phyloP scores from a whole-genome alignment of 768 basidiomycete genomes.

The Lentinula guzmanii region DNA sequence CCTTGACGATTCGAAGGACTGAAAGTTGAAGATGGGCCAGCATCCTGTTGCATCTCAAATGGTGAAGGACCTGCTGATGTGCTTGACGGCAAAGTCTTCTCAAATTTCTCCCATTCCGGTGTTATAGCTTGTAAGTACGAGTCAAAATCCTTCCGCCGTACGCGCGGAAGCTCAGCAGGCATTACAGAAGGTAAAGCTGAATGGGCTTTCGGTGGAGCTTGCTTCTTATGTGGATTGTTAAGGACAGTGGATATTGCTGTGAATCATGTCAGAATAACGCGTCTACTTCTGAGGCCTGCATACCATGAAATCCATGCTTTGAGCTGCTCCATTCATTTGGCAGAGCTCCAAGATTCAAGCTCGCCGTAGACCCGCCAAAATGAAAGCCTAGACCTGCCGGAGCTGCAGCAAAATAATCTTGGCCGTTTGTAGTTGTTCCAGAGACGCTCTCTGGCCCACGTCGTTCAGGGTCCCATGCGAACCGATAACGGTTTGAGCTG shows the following conservation, averaged over 20 bases:
- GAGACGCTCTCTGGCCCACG: constrained; percentile 70
- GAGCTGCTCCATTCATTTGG: constrained; percentile 75
- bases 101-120: constrained; percentile 75
- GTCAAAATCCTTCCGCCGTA: constrained; percentile 80
- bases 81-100: constrained; percentile 16
- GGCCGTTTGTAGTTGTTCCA: constrained; percentile 63
- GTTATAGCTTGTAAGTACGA: constrained; percentile 67
- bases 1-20: constrained; percentile 17
- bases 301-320: constrained; percentile 86
- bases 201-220: constrained; percentile 85
- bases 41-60: constrained; percentile 33
- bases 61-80: constrained; percentile 19
- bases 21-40: constrained; percentile 25
- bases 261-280: neutral
- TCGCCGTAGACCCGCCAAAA: constrained; percentile 44
- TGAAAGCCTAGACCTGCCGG: constrained; percentile 40
- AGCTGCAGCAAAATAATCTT: constrained; percentile 49
- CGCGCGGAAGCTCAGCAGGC: constrained; percentile 73
- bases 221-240: constrained; percentile 81
- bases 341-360: constrained; percentile 41
- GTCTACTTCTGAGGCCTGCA: constrained; percentile 14
- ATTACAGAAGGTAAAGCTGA: constrained; percentile 68
- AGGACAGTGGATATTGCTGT: constrained; percentile 91
- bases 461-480: constrained; percentile 65
- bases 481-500: constrained; percentile 58